Base-by-base conservation (phyloP, 1,139 yeast species). In the Yamadazyma sp. region DNA sequence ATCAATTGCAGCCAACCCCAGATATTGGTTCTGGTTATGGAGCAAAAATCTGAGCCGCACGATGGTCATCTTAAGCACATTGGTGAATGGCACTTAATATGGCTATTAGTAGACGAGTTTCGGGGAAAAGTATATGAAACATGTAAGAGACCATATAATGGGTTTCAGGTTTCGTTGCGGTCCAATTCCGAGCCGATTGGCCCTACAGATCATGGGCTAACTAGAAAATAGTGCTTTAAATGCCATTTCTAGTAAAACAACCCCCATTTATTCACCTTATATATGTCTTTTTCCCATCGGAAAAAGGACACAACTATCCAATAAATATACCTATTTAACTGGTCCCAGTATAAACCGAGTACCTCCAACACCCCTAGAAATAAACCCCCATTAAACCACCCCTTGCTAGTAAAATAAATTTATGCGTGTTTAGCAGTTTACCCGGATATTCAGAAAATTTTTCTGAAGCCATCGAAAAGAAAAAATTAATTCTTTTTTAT, bases 1-100 rank as follows among this genome's bases (percentile, higher is more conserved):
- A 13, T 27, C 17, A 15, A 12, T 15, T 27, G 6, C 11, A 15
- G 4, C 14, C 14, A 20, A 28, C 37, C 37, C 37, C 37, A 28
- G 37, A 33, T 26, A 33, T 14, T 15, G 13, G 12, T 20, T 32
- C 34, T 18, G 26, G 20, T 32, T 26, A 17, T 16, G 33, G 44
- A 16, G 27, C 28, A 20, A 15, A 25, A 33, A 22, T 7, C 6
- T 51, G 63, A 57, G 68, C 68, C 68, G 65, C 68, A 62, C 60
- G 65, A 60, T 59, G 67, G 57, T 52, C 68, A 62, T 62, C 68
- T 55, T 48, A 29, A 29, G 23, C 18, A 8, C 23, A 31, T 9
- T 14, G 18, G 31, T 29, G 14, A 18, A 18, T 9, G 23, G 31
- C n/a, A 17, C n/a, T 27, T 15, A 15, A 27, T 23, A 20, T 27